phyloP scores from a whole-genome alignment of 2,329 filamentous ascomycete species.

The Cladosporium sp. region DNA sequence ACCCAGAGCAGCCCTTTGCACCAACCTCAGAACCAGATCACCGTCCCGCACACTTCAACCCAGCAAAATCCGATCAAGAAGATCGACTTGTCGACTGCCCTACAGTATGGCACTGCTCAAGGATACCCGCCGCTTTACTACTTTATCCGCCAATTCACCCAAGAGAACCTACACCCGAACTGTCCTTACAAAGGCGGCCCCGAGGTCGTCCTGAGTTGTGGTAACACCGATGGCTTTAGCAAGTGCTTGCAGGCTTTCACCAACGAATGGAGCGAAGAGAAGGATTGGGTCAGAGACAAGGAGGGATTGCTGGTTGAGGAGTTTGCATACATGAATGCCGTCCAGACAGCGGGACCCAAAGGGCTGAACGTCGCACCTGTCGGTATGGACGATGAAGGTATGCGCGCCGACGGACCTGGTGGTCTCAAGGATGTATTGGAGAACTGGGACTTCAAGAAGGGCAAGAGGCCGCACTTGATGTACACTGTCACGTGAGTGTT shows the following conservation, averaged over 20 bases:
- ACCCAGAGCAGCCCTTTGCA: constrained; percentile 34
- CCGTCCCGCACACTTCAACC: constrained; percentile 68
- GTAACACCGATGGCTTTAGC: constrained; percentile 80
- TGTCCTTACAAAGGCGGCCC: constrained; percentile 75
- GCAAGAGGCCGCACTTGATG: constrained; percentile 76
- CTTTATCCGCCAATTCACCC: constrained; percentile 77
- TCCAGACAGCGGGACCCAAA: constrained; percentile 65
- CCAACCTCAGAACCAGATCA: constrained; percentile 48
- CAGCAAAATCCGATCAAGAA: constrained; percentile 62
- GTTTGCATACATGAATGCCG: constrained; percentile 76
- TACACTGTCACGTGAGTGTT: constrained; percentile 81
- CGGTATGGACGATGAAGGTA: constrained; percentile 74
- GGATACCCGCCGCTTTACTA: constrained; percentile 77
- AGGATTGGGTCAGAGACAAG: constrained; percentile 66
- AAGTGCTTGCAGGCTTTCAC: constrained; percentile 76
- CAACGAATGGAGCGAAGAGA: constrained; percentile 70
- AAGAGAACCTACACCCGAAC: constrained; percentile 75
- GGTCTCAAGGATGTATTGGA: constrained; percentile 75
- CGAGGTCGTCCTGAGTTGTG: constrained; percentile 76
- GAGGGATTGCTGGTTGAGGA: constrained; percentile 78
- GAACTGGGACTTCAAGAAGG: constrained; percentile 76
- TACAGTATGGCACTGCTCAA: constrained; percentile 83
- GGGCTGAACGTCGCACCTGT: constrained; percentile 74
- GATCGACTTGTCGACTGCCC: constrained; percentile 76
- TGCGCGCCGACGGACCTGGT: constrained; percentile 71